Evolutionary conservation across 495 filamentous ascomycete species (phyloP).

Genomic region (Talaromyces stipitatus): DNA sequence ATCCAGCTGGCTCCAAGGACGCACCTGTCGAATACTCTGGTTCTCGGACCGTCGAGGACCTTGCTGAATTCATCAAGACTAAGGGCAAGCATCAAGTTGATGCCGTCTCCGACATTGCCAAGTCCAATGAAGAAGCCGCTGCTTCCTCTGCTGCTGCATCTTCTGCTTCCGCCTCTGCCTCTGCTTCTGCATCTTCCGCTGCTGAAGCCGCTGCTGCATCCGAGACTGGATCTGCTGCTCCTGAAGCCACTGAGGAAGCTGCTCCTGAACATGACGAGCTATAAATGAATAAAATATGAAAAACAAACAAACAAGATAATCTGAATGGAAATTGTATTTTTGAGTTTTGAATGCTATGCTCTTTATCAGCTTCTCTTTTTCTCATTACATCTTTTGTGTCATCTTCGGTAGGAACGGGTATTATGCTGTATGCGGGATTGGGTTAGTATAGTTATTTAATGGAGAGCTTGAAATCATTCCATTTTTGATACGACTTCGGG

Average conservation of each 20-base stretch:
- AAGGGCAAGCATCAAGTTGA: slow-evolving; percentile 85
- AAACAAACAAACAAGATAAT: not conserved
- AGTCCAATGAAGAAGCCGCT: slow-evolving; percentile 26
- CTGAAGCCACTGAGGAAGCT: slow-evolving; percentile 20
- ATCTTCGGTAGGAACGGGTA: not conserved
- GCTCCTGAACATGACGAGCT: slow-evolving; percentile 31
- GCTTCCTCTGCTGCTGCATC: slow-evolving; percentile 13
- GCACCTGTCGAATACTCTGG: slow-evolving; percentile 81
- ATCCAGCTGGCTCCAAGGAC: slow-evolving; percentile 81
- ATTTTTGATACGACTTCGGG: no score
- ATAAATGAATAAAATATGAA: slow-evolving; percentile 13
- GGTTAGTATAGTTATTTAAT: not conserved
- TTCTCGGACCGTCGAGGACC: slow-evolving; percentile 85
- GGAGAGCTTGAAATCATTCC: not conserved
- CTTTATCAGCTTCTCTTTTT: not conserved
- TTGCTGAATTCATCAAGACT: slow-evolving; percentile 88
- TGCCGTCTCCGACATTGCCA: slow-evolving; percentile 41
- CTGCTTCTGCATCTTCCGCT: slow-evolving; percentile 12
- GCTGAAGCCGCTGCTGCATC: slow-evolving; percentile 22
- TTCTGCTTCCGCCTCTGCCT: slow-evolving; percentile 13
- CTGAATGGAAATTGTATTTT: slow-evolving; percentile 1
- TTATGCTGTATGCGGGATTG: not conserved
- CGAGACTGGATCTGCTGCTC: slow-evolving; percentile 12
- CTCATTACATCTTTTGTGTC: not conserved
- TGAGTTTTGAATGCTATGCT: slow-evolving; percentile 11